Conservation (phyloP, 2,329 filamentous ascomycete genomes). For the Exophiala calicioides region DNA sequence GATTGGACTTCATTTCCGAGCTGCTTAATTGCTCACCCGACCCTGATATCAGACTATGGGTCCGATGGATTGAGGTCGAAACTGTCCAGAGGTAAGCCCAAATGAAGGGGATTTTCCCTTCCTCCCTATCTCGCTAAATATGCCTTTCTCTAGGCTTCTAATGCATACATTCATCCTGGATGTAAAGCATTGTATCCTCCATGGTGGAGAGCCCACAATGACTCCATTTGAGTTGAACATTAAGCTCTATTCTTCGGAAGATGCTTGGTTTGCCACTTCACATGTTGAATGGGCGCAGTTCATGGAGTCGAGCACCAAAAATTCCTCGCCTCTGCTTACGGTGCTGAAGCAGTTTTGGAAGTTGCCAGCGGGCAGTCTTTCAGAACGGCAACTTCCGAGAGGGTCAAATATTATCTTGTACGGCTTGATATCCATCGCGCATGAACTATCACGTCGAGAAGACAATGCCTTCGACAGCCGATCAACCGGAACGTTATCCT, state of each 20-base stretch:
- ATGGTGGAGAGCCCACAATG: conserved; percentile 9
- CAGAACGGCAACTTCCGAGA: neutral
- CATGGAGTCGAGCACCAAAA: neutral
- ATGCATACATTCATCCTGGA: conserved; percentile 14
- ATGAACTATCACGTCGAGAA: conserved; percentile 8
- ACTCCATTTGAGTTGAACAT: conserved; percentile 9
- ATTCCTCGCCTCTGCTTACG: conserved; percentile 3
- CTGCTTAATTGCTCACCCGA: neutral
- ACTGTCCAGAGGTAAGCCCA: conserved; percentile 5
- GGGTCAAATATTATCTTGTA: conserved; percentile 11
- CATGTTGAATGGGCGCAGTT: conserved; percentile 7
- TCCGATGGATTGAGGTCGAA: conserved; percentile 7
- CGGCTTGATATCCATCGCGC: conserved; percentile 11
- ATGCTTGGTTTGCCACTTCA: conserved; percentile 6
- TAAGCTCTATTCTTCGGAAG: conserved; percentile 1
- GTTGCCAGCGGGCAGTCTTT: neutral
- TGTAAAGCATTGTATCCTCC: conserved; percentile 11
- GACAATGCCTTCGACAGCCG: conserved; percentile 1
- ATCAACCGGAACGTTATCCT: neutral
- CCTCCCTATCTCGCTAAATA: neutral
- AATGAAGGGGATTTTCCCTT: too few relatives aligned
- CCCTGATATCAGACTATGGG: neutral
- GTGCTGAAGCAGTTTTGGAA: conserved; percentile 9
- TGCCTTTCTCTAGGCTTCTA: conserved; percentile 1
- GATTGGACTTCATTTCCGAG: conserved; percentile 1